Conservation (phyloP, 2,329 filamentous ascomycete species). For the Penicillium capsulatum region DNA sequence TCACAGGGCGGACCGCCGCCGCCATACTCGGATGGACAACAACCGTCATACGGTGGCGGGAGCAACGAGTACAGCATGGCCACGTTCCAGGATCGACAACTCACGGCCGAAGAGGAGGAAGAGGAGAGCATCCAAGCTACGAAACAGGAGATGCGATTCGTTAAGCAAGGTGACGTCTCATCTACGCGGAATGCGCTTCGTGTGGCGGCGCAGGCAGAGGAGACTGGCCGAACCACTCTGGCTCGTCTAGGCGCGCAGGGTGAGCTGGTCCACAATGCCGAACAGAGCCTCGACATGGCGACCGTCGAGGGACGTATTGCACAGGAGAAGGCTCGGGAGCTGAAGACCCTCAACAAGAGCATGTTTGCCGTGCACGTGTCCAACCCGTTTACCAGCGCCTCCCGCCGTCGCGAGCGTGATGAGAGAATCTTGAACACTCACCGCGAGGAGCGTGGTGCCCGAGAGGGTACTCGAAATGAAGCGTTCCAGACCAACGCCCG, state of each 20-base stretch:
- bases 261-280: constrained; percentile 75
- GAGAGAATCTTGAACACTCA: constrained; percentile 65
- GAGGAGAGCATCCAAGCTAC: constrained; percentile 68
- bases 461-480: constrained; percentile 54
- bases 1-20: constrained; percentile 19
- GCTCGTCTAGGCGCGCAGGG: constrained; percentile 72
- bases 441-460: constrained; percentile 52
- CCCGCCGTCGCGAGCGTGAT: constrained; percentile 61
- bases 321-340: constrained; percentile 73
- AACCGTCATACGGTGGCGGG: constrained; percentile 29
- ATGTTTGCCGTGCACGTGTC: constrained; percentile 84
- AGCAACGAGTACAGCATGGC: constrained; percentile 36
- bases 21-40: constrained; percentile 21
- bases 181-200: constrained; percentile 66
- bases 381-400: constrained; percentile 71
- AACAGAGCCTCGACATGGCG: constrained; percentile 76
- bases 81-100: constrained; percentile 64
- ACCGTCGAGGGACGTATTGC: constrained; percentile 70
- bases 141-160: constrained; percentile 68
- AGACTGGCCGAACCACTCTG: constrained; percentile 67
- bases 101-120: constrained; percentile 77
- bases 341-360: constrained; percentile 79
- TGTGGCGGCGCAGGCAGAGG: constrained; percentile 64
- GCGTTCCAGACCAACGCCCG: constrained; percentile 55
- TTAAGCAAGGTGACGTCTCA: constrained; percentile 74